Evolutionary conservation across 306 rosid species (phyloP).

Genomic region (Cucurbita maxima): DNA sequence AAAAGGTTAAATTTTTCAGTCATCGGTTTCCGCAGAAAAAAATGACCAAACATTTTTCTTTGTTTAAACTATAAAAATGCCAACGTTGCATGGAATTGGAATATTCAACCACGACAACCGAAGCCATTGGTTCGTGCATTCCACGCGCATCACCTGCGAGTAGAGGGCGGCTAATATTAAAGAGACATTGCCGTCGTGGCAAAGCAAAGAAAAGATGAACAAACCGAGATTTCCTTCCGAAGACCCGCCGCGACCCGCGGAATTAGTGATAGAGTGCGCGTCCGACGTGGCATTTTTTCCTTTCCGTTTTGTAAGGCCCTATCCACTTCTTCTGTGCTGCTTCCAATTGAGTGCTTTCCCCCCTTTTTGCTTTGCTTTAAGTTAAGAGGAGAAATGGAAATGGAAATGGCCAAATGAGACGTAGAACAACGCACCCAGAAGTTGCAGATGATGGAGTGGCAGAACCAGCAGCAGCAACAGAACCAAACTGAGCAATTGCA

Average conservation of each 20-base stretch:
- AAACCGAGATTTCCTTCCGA: not conserved
- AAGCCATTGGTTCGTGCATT: not conserved
- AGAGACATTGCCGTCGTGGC: not conserved
- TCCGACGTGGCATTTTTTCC: not conserved
- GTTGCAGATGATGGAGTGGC: conserved; percentile 10
- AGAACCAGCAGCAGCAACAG: conserved; percentile 5
- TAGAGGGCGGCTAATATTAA: not conserved
- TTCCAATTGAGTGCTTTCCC: not conserved
- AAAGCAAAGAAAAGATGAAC: not conserved
- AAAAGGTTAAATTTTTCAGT: not conserved
- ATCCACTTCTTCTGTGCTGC: not conserved
- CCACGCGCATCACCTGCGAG: conserved; percentile 3
- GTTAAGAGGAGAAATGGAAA: not conserved
- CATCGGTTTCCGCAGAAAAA: not conserved
- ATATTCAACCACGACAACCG: not conserved
- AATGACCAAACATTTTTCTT: not conserved
- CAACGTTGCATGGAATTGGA: not conserved
- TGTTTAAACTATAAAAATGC: not conserved
- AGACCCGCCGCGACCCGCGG: conserved; percentile 12
- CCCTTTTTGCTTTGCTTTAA: conserved; percentile 1
- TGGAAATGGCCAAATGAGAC: not conserved
- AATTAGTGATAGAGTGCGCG: conserved; percentile 1
- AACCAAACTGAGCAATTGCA: conserved; percentile 3
- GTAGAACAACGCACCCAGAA: not conserved
- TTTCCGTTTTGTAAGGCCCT: not conserved